phyloP scores from a whole-genome alignment of 1,284 basidiomycete species.

The Ustilago vetiveriae region DNA sequence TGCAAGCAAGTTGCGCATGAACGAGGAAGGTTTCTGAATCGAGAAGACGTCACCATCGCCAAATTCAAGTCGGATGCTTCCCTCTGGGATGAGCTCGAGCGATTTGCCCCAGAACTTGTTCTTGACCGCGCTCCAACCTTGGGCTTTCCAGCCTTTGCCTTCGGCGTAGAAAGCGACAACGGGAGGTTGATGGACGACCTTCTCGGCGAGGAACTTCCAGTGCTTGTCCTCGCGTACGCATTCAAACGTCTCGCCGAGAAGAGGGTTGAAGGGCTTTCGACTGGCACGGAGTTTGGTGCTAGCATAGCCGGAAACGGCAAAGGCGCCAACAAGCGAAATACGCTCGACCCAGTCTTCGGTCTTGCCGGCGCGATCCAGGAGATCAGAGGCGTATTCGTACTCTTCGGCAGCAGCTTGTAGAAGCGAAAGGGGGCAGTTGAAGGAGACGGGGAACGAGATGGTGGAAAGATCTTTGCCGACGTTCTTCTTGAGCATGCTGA shows the following conservation, averaged over 20 bases:
- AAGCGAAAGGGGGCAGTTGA: slow-evolving; percentile 66
- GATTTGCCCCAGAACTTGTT: slow-evolving; percentile 67
- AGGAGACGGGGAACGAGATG: slow-evolving; percentile 67
- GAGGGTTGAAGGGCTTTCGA: slow-evolving; percentile 66
- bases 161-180: slow-evolving; percentile 62
- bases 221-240: slow-evolving; percentile 63
- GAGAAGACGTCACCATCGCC: slow-evolving; percentile 61
- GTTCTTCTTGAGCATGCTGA: slow-evolving; percentile 87
- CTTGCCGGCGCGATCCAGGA: slow-evolving; percentile 62
- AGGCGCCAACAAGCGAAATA: slow-evolving; percentile 60
- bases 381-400: slow-evolving; percentile 64
- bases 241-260: slow-evolving; percentile 66
- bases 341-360: slow-evolving; percentile 59
- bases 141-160: slow-evolving; percentile 62
- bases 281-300: slow-evolving; percentile 62
- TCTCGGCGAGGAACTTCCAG: slow-evolving; percentile 63
- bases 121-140: slow-evolving; percentile 62
- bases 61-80: slow-evolving; percentile 53
- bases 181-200: slow-evolving; percentile 66
- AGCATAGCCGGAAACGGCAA: slow-evolving; percentile 63
- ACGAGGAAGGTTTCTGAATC: slow-evolving; percentile 61
- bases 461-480: slow-evolving; percentile 71
- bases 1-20: slow-evolving; percentile 66
- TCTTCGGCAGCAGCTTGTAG: slow-evolving; percentile 65
- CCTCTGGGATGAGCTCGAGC: slow-evolving; percentile 65